Evolutionary conservation across 306 rosid species (phyloP).

Genomic region (Mucuna pruriens): DNA sequence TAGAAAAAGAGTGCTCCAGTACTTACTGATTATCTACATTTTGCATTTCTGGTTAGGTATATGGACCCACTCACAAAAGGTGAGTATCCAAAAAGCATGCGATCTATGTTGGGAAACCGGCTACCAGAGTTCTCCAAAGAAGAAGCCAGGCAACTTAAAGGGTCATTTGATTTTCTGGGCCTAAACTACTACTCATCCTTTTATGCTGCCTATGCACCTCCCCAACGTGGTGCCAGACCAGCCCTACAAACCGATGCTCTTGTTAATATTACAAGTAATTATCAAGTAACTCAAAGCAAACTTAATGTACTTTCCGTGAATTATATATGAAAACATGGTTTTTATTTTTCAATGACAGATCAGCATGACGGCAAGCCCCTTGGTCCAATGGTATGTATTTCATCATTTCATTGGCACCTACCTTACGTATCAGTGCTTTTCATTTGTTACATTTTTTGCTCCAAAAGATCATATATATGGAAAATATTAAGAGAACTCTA

Average conservation of each 20-base stretch:
- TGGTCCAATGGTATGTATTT: slow-evolving; percentile 45
- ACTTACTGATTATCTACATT: slow-evolving; percentile 27
- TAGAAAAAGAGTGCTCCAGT: background rate
- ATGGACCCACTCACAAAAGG: slow-evolving; percentile 52
- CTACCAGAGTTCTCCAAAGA: slow-evolving; percentile 41
- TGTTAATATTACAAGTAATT: slow-evolving; percentile 47
- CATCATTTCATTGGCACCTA: slow-evolving; percentile 21
- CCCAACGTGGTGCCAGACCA: slow-evolving; percentile 33
- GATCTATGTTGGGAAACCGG: slow-evolving; percentile 42
- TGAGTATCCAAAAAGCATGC: slow-evolving; percentile 49
- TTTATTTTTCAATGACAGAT: slow-evolving; percentile 32
- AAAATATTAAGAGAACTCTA: background rate
- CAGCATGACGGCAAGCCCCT: slow-evolving; percentile 35
- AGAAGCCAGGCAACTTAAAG: slow-evolving; percentile 42
- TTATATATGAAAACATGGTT: background rate
- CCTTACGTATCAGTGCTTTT: background rate
- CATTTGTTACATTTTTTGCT: background rate
- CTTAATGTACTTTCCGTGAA: background rate
- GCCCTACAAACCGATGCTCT: slow-evolving; percentile 47
- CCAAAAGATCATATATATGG: background rate
- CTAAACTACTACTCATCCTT: slow-evolving; percentile 51
- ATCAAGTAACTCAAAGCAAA: slow-evolving; percentile 30
- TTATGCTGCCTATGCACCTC: slow-evolving; percentile 48
- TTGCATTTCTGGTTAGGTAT: slow-evolving; percentile 35
- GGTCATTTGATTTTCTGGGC: slow-evolving; percentile 51